These are phyloP conservation scores for Prunus armeniaca DNA, from an alignment of 306 rosid species.

Conservation along the genomic window DNA sequence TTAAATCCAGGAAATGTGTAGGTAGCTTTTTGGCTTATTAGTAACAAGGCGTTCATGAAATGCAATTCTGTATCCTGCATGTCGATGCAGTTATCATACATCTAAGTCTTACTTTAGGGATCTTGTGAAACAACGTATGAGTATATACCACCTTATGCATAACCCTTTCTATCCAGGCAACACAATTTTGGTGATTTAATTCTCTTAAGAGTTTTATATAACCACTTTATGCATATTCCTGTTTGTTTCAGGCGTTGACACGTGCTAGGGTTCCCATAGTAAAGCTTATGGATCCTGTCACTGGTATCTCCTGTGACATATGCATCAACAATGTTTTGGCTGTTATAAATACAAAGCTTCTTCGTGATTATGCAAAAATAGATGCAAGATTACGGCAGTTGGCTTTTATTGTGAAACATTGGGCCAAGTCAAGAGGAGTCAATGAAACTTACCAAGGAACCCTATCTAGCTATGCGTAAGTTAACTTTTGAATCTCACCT, in stretches of 20 bases:
- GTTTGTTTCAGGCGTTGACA: constrained; percentile 77
- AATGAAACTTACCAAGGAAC: constrained; percentile 98
- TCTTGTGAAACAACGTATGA: background rate
- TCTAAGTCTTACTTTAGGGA: background rate
- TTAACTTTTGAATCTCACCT: constrained; percentile 14
- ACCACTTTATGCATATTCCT: background rate
- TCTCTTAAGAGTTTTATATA: background rate
- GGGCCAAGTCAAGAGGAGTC: constrained; percentile 99
- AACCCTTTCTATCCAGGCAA: background rate
- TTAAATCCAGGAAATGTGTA: background rate
- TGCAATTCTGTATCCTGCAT: background rate
- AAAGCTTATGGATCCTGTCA: constrained; percentile 91
- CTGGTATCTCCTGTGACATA: constrained; percentile 91
- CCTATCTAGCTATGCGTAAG: constrained; percentile 98
- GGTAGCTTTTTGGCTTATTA: background rate
- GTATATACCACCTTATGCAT: background rate
- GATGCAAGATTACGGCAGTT: constrained; percentile 75
- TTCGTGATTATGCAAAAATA: constrained; percentile 72
- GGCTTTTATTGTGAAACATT: constrained; percentile 87
- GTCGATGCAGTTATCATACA: background rate
- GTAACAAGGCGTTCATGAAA: background rate
- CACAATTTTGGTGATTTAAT: background rate
- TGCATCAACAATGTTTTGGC: constrained; percentile 95
- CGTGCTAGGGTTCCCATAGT: constrained; percentile 98
- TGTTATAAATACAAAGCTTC: constrained; percentile 91